phyloP scores from a whole-genome alignment of 2,329 filamentous ascomycete genomes.

The Colletotrichum sublineola region DNA sequence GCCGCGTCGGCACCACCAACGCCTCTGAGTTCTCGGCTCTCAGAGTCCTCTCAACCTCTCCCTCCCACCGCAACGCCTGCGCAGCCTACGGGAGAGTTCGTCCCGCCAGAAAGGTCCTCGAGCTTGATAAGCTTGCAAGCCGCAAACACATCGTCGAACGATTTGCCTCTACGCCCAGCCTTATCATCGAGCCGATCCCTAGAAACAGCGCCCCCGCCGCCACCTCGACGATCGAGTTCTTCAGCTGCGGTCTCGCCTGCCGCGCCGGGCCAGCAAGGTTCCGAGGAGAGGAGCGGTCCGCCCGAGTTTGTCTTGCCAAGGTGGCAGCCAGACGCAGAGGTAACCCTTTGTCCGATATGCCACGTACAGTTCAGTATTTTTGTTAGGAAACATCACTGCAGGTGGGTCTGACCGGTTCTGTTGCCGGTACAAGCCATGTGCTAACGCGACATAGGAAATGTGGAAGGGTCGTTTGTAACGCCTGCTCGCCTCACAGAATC shows the following conservation, averaged over 20 bases:
- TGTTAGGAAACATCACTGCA: slow-evolving; percentile 92
- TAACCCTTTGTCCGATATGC: slow-evolving; percentile 88
- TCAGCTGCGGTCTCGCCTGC: slow-evolving; percentile 10
- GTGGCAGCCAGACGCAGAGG: slow-evolving; percentile 92
- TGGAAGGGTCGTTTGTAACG: slow-evolving; percentile 88
- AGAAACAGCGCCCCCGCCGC: slow-evolving; percentile 35
- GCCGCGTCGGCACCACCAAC: slow-evolving; percentile 37
- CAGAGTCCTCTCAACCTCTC: slow-evolving; percentile 37
- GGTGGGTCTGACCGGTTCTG: slow-evolving; percentile 63
- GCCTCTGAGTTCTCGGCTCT: slow-evolving; percentile 36
- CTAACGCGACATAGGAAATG: slow-evolving; percentile 75
- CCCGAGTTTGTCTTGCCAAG: slow-evolving; percentile 72
- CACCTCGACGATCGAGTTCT: slow-evolving; percentile 26
- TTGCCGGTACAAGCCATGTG: slow-evolving; percentile 1
- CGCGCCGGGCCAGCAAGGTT: slow-evolving; percentile 22
- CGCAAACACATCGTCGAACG: slow-evolving; percentile 17
- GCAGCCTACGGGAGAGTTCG: slow-evolving; percentile 36
- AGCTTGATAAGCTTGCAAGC: slow-evolving; percentile 22
- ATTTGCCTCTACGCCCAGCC: slow-evolving; percentile 23
- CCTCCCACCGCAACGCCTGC: slow-evolving; percentile 38
- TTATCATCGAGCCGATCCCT: slow-evolving; percentile 15
- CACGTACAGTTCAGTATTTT: slow-evolving; percentile 83
- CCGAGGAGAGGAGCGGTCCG: slow-evolving; percentile 31
- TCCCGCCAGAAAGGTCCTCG: slow-evolving; percentile 36
- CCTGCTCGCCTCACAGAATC: slow-evolving; percentile 93